Percentiles rank a stretch among this genome's conserved stretches.
Conservation (phyloP, 2,329 filamentous ascomycete species). For the Trichoderma gracile region DNA sequence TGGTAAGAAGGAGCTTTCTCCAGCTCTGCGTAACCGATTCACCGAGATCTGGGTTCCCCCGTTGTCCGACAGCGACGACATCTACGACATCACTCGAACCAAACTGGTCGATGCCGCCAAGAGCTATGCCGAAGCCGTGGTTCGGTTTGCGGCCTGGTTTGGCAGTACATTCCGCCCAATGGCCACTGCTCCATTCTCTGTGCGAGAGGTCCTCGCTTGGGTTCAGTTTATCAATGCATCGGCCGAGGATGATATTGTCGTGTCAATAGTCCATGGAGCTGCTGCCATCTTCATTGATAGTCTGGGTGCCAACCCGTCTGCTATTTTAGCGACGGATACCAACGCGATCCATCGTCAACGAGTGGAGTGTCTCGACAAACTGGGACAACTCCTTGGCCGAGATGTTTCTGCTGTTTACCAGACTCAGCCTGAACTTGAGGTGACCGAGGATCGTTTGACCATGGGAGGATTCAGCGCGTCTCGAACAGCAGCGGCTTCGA, state of each 20-base stretch:
- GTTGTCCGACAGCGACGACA: slow-evolving; percentile 79
- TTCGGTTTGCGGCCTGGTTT: slow-evolving; percentile 93
- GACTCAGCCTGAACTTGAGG: slow-evolving; percentile 58
- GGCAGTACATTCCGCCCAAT: slow-evolving; percentile 76
- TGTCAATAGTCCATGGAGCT: slow-evolving; percentile 74
- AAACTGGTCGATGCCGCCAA: slow-evolving; percentile 65
- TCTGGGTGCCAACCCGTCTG: slow-evolving; percentile 90
- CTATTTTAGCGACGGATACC: slow-evolving; percentile 72
- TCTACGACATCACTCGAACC: slow-evolving; percentile 78
- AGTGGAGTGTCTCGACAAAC: slow-evolving; percentile 68
- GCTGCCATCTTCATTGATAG: slow-evolving; percentile 96
- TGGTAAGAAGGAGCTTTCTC: slow-evolving; percentile 95
- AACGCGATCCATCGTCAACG: slow-evolving; percentile 71
- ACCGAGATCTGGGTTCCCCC: slow-evolving; percentile 98
- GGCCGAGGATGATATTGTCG: slow-evolving; percentile 46
- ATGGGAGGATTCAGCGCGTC: slow-evolving; percentile 75
- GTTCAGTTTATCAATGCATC: slow-evolving; percentile 81
- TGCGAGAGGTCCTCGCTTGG: slow-evolving; percentile 92
- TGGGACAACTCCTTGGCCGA: slow-evolving; percentile 64
- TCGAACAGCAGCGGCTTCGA: slow-evolving; percentile 45
- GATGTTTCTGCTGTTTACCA: slow-evolving; percentile 69
- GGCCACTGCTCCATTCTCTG: slow-evolving; percentile 75
- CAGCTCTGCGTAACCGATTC: slow-evolving; percentile 91
- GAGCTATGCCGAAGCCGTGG: slow-evolving; percentile 66
- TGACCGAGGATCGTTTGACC: slow-evolving; percentile 54